A percentile compares a stretch with the other conserved stretches of the same genome.
These are phyloP conservation scores for Colletotrichum melonis DNA, from an alignment of 2,329 filamentous ascomycete genomes.

Conservation along the genomic window DNA sequence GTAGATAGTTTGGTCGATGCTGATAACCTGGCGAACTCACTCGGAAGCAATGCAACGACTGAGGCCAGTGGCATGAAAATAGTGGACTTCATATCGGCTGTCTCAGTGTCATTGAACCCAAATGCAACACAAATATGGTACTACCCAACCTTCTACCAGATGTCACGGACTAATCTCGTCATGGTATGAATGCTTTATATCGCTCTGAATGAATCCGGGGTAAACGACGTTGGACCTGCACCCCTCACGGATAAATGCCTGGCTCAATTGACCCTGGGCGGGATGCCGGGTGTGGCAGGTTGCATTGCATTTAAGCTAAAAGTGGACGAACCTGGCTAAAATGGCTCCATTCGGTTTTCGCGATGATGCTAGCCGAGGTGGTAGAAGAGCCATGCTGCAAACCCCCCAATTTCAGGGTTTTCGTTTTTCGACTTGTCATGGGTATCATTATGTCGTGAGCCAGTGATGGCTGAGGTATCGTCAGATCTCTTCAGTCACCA, in stretches of 20 bases:
- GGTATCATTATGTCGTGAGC: no score
- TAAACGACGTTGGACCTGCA: constrained; percentile 16
- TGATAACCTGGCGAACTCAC: background rate
- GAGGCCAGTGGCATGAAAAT: background rate
- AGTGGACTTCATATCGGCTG: background rate
- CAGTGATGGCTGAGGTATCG: background rate
- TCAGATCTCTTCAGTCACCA: background rate
- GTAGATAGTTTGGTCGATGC: background rate
- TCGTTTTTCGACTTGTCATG: background rate
- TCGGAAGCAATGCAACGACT: background rate
- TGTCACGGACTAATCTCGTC: no score
- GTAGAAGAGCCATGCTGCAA: no score
- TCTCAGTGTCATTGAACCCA: background rate
- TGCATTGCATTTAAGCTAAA: constrained; percentile 12
- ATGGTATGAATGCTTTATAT: background rate
- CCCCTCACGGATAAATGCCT: constrained; percentile 34
- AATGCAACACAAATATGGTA: background rate
- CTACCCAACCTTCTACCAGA: background rate
- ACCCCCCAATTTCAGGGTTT: background rate
- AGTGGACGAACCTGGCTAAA: background rate
- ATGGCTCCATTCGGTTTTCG: constrained; percentile 12
- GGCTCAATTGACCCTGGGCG: constrained; percentile 21
- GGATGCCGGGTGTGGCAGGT: background rate
- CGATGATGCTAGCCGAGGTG: constrained; percentile 11
- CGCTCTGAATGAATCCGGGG: background rate